Conservation (phyloP, 2,329 filamentous ascomycete genomes). For the Orbilia oligospora region DNA sequence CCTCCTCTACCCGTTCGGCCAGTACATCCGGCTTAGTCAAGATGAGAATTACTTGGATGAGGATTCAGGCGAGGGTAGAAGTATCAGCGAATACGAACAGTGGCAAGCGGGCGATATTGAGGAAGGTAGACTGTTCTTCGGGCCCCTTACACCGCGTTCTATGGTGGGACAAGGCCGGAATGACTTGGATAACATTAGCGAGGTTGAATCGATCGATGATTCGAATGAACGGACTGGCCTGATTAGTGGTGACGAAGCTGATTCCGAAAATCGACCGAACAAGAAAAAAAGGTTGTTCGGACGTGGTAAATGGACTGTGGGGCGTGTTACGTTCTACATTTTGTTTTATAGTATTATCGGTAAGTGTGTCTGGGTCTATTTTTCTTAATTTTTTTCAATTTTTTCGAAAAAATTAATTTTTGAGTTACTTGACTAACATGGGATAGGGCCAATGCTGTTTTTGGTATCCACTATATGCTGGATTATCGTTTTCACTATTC, state of each 20-base stretch:
- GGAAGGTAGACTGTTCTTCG: slow-evolving; percentile 95
- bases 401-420: no score
- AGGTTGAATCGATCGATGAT: slow-evolving; percentile 88
- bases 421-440: slow-evolving; percentile 33
- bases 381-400: neutral
- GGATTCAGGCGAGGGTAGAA: slow-evolving; percentile 93
- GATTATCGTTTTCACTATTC: slow-evolving; percentile 97
- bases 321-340: slow-evolving; percentile 93
- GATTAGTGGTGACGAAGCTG: slow-evolving; percentile 70
- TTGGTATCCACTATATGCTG: slow-evolving; percentile 90
- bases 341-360: slow-evolving; percentile 92
- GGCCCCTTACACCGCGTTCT: slow-evolving; percentile 80
- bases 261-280: slow-evolving; percentile 65
- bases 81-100: slow-evolving; percentile 98
- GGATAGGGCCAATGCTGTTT: slow-evolving; percentile 80
- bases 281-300: slow-evolving; percentile 91
- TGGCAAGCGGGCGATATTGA: slow-evolving; percentile 99
- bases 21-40: slow-evolving; percentile 91
- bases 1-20: slow-evolving; percentile 95
- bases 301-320: slow-evolving; percentile 93
- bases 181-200: slow-evolving; percentile 88
- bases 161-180: slow-evolving; percentile 87
- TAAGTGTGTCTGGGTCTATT: slow-evolving; percentile 28
- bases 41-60: slow-evolving; percentile 96
- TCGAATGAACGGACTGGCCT: slow-evolving; percentile 70